phyloP scores from a whole-genome alignment of 805 yeast species.

The Candida manassasensis region DNA sequence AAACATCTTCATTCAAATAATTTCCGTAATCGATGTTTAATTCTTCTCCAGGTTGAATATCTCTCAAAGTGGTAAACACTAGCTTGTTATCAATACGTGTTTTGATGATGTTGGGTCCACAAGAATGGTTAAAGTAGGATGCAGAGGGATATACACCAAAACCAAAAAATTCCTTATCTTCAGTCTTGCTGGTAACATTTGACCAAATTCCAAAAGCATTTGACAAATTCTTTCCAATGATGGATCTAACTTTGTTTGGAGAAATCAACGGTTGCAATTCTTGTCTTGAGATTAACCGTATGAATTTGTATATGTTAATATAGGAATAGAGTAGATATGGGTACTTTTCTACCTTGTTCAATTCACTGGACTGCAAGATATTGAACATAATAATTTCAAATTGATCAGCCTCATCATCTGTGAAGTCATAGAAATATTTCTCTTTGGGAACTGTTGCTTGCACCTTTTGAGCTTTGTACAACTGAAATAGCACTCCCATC shows the following conservation, averaged over 20 bases:
- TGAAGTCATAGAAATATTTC: neutral
- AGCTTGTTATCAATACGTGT: slow-evolving; percentile 35
- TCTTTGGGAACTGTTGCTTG: slow-evolving; percentile 2
- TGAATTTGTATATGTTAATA: slow-evolving; percentile 43
- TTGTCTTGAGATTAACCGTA: slow-evolving; percentile 36
- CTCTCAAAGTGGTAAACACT: slow-evolving; percentile 37
- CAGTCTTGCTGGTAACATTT: slow-evolving; percentile 28
- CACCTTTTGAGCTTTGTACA: slow-evolving; percentile 14
- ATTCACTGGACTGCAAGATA: slow-evolving; percentile 49
- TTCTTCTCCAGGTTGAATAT: slow-evolving; percentile 43
- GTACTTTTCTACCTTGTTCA: slow-evolving; percentile 38
- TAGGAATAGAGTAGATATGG: slow-evolving; percentile 48
- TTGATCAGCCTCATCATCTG: slow-evolving; percentile 5
- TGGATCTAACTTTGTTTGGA: slow-evolving; percentile 36
- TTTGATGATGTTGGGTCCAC: slow-evolving; percentile 52
- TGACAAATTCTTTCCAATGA: slow-evolving; percentile 57
- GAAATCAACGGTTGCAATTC: slow-evolving; percentile 32
- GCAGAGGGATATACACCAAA: slow-evolving; percentile 58
- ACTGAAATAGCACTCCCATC: slow-evolving; percentile 31
- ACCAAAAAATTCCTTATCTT: slow-evolving; percentile 53
- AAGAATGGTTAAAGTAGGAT: slow-evolving; percentile 65
- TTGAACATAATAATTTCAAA: slow-evolving; percentile 30
- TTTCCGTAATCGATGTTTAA: slow-evolving; percentile 62
- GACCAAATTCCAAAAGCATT: slow-evolving; percentile 73
- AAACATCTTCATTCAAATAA: slow-evolving; percentile 34